Conservation (phyloP, 2,329 filamentous ascomycete species). For the Talaromyces sp. region DNA sequence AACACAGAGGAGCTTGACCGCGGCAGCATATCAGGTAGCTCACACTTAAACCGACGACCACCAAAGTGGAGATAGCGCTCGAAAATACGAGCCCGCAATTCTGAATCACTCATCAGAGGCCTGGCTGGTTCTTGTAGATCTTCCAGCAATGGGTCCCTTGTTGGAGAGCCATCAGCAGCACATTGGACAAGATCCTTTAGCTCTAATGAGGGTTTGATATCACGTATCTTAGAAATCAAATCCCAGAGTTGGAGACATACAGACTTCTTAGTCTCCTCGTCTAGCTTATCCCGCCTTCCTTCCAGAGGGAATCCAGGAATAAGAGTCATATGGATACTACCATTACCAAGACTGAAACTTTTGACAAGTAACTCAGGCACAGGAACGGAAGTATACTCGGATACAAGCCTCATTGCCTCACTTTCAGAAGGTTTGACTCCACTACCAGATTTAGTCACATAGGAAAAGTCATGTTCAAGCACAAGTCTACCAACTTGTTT, state of each 20-base stretch:
- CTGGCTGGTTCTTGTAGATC: constrained; percentile 19
- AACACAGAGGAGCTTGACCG: constrained; percentile 17
- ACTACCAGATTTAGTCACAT: constrained; percentile 15
- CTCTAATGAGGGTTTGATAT: constrained; percentile 15
- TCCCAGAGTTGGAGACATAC: not conserved
- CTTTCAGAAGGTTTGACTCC: constrained; percentile 12
- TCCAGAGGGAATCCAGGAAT: not conserved
- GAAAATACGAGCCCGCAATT: constrained; percentile 20
- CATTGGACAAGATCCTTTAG: constrained; percentile 19
- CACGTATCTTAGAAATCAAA: constrained; percentile 13
- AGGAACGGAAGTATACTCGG: constrained; percentile 16
- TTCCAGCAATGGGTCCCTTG: constrained; percentile 12
- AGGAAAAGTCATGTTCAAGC: constrained; percentile 17
- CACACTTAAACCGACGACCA: constrained; percentile 17
- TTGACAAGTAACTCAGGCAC: constrained; percentile 16
- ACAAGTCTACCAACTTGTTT: constrained; percentile 16
- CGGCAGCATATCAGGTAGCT: constrained; percentile 21
- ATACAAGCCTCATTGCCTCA: constrained; percentile 20
- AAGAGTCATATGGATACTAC: constrained; percentile 6
- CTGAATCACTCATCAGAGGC: constrained; percentile 18
- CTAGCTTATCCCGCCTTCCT: not conserved
- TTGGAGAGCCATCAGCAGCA: constrained; percentile 19
- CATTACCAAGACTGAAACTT: not conserved
- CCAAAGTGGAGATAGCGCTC: constrained; percentile 22
- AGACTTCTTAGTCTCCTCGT: not conserved